A percentile compares a stretch with the other conserved stretches of the same genome.
Evolutionary conservation across 2,329 filamentous ascomycete genomes (phyloP).

Genomic region (Colletotrichum sojae): DNA sequence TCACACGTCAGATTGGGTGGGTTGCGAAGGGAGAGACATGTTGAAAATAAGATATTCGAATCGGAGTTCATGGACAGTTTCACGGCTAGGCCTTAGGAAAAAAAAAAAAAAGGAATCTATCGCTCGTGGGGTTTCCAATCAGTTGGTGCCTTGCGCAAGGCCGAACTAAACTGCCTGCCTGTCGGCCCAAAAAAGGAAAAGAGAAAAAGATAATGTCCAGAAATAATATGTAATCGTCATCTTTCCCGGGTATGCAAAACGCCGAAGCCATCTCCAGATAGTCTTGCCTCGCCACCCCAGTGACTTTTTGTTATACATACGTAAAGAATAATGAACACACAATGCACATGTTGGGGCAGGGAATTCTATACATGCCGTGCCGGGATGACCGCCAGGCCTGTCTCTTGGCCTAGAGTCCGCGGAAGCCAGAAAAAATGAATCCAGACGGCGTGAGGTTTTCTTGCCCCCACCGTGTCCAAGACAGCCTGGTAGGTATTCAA

Average conservation of each 20-base stretch:
- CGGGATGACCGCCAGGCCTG: background rate
- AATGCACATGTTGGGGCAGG: conserved; percentile 11
- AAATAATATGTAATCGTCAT: background rate
- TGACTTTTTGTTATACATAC: conserved; percentile 12
- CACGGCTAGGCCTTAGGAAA: too few species aligned
- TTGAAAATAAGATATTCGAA: background rate
- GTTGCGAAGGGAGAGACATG: too few species aligned
- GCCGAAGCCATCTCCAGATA: conserved; percentile 19
- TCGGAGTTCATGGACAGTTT: conserved; percentile 2
- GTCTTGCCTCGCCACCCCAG: conserved; percentile 1
- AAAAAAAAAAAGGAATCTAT: too few species aligned
- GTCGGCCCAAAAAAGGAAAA: background rate
- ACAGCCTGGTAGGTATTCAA: conserved; percentile 11
- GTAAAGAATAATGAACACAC: background rate
- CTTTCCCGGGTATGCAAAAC: conserved; percentile 15
- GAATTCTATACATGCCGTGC: conserved; percentile 9
- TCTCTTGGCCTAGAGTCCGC: background rate
- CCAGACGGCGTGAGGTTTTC: background rate
- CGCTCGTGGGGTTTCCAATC: too few species aligned
- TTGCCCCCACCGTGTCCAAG: conserved; percentile 5
- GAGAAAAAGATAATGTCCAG: too few species aligned
- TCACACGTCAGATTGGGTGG: background rate
- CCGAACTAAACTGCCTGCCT: background rate
- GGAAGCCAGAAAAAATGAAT: background rate
- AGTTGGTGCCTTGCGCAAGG: background rate